These are phyloP conservation scores for Blastosporella zonata DNA, from an alignment of 1,284 basidiomycete genomes.

Conservation along the genomic window DNA sequence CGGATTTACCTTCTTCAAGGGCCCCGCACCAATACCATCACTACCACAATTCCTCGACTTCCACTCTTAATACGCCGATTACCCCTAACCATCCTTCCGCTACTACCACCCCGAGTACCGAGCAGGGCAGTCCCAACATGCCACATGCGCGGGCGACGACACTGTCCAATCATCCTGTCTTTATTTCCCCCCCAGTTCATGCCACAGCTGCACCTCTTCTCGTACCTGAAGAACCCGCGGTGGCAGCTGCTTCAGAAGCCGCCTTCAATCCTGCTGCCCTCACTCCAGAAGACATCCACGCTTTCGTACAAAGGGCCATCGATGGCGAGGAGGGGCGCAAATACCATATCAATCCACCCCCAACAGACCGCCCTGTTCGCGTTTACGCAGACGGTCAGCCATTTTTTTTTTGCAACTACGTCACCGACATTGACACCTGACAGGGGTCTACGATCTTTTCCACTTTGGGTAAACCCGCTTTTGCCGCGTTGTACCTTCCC, in stretches of 20 bases:
- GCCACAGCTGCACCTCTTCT: conserved; percentile 24
- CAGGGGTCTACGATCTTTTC: conserved; percentile 91
- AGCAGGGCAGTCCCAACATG: conserved; percentile 26
- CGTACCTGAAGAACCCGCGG: conserved; percentile 42
- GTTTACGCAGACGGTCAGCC: conserved; percentile 87
- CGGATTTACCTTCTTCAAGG: conserved; percentile 32
- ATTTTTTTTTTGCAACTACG: conserved; percentile 17
- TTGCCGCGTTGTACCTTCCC: conserved; percentile 6
- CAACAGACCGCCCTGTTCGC: conserved; percentile 77
- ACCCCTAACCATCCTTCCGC: conserved; percentile 27
- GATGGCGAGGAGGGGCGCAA: conserved; percentile 58
- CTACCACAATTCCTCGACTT: conserved; percentile 44
- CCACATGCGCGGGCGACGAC: conserved; percentile 24
- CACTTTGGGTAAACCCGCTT: conserved; percentile 76
- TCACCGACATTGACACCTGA: conserved; percentile 21
- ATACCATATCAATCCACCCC: conserved; percentile 87
- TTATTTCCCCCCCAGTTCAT: conserved; percentile 30
- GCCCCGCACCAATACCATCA: conserved; percentile 34
- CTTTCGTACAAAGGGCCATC: conserved; percentile 64
- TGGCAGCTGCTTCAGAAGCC: conserved; percentile 36
- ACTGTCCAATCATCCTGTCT: conserved; percentile 30
- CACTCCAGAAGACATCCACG: conserved; percentile 70
- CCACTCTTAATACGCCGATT: conserved; percentile 49
- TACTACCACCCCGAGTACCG: conserved; percentile 26
- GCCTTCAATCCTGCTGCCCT: conserved; percentile 65